Evolutionary conservation across 192 early-diverging fungal species (phyloP).

Genomic region (Backusella macrospora): DNA sequence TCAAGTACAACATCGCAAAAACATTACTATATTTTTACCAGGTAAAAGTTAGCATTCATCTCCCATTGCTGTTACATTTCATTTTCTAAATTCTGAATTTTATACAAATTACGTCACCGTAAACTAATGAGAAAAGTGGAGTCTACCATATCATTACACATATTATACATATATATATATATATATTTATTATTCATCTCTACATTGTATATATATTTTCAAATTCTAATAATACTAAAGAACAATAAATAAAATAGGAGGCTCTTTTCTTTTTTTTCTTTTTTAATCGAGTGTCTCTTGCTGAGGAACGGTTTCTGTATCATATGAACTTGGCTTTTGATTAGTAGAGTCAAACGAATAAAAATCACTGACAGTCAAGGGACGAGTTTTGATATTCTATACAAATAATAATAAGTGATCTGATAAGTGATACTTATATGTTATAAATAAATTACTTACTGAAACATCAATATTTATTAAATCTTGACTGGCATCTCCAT

Average conservation of each 20-base stretch:
- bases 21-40: too few species aligned
- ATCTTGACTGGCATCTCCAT: constrained; percentile 34
- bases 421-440: background rate
- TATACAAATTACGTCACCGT: too few species aligned
- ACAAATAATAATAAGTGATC: background rate
- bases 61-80: too few species aligned
- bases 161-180: background rate
- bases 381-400: constrained; percentile 36
- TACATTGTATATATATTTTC: background rate
- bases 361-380: constrained; percentile 33
- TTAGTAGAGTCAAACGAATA: constrained; percentile 28
- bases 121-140: too few species aligned
- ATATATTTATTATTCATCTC: background rate
- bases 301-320: constrained; percentile 8
- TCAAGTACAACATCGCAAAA: too few species aligned
- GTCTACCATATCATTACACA: too few species aligned
- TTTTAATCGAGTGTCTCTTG: constrained; percentile 35
- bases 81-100: too few species aligned
- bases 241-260: background rate
- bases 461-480: constrained; percentile 30
- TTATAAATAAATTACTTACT: constrained; percentile 17
- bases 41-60: too few species aligned
- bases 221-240: background rate
- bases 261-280: background rate
- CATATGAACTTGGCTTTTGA: constrained; percentile 18